These are phyloP conservation scores for Euphorbia schlechtendalii DNA, from an alignment of 441 rosid species.

Conservation along the genomic window DNA sequence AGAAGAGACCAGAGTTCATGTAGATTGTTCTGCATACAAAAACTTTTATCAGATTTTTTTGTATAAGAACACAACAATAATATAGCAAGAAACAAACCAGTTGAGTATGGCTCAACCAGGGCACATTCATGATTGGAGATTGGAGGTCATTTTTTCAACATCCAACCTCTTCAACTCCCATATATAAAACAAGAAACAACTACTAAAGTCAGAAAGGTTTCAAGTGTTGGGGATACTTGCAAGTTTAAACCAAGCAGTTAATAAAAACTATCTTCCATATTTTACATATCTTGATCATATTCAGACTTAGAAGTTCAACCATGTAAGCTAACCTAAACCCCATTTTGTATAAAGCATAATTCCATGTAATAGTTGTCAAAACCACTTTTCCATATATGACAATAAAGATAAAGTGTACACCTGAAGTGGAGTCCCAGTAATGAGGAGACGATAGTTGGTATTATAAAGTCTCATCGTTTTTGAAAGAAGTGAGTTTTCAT, in stretches of 20 bases:
- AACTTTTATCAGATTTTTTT: neutral
- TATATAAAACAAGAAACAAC: neutral
- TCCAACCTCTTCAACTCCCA: neutral
- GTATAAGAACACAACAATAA: conserved; percentile 14
- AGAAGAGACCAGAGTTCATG: conserved; percentile 99
- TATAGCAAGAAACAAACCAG: neutral
- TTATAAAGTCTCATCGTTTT: conserved; percentile 93
- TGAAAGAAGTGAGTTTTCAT: conserved; percentile 95
- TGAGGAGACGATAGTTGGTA: conserved; percentile 95
- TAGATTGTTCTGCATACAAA: conserved; percentile 78
- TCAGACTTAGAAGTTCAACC: neutral
- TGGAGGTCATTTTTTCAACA: neutral
- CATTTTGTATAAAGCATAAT: neutral
- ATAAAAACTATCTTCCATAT: neutral
- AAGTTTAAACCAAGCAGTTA: conserved; percentile 1
- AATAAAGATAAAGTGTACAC: conserved; percentile 30
- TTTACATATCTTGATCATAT: neutral
- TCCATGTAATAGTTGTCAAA: neutral
- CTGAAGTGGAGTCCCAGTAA: conserved; percentile 99
- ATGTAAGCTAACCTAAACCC: neutral
- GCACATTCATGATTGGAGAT: neutral
- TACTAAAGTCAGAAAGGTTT: neutral
- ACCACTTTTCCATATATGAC: neutral
- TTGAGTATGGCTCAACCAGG: neutral
- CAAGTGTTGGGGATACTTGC: neutral